Evolutionary conservation across 129 eudicot genomes (phyloP), one percentile per base, ranked within the genome.

Genomic region (Flaveria brownii): DNA sequence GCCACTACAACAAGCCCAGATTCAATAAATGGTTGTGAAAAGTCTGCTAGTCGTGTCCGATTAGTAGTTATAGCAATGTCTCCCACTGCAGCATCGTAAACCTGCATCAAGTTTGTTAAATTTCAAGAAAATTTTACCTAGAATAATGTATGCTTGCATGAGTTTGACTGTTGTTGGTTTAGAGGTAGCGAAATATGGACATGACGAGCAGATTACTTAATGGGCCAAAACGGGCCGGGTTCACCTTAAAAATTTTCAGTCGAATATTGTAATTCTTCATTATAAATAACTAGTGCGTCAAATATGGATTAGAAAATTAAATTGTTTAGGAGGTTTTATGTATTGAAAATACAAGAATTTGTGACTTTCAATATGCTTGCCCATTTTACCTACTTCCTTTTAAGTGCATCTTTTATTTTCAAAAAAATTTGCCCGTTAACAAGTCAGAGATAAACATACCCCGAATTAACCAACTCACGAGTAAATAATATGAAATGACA

Each of bases 1-100:
- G 90, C 93, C 72, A 88, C 90, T 12, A 88, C 93, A 42, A 86
- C 93, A 61, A 88, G 84, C 83, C 93, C 93, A 2, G 93, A 88
- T 68, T 81, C 93, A 14, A 84, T 82, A 71, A 75, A 88, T 18
- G 93, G 93, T 77, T 86, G 90, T 14, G 88, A 84, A 61, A 88
- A 88, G 67, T 88, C 93, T 5, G 81, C 93, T 62, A 86, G 51
- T 43, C 82, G 78, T 79, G 90, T 88, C 25, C 93, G 76, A 51
- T 86, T 77, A 23, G 93, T 86, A 41, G 78, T 82, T 51, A 88
- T 86, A 43, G 85, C 83, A 68, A 88, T 79, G 76, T 88, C 93
- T 30, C 93, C 93, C 46, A 86, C 54, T 5, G 73, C 90, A 62
- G 85, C 93, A 82, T 88, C 93, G 80, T 68, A 88, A 23, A 59